phyloP scores from a whole-genome alignment of 345 rosid genomes.

The Geranium brycei region DNA sequence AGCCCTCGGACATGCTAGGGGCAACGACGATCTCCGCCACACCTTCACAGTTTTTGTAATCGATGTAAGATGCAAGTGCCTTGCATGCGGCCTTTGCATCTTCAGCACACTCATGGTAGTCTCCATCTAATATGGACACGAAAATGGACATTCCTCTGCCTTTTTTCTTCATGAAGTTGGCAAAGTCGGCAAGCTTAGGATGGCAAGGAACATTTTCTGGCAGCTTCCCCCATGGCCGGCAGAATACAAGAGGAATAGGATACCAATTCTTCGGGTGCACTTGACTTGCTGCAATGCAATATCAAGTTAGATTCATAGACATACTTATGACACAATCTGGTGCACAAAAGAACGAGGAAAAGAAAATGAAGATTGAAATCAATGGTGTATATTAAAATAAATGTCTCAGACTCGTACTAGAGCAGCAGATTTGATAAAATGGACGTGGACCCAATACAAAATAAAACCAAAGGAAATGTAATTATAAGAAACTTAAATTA shows the following conservation, averaged over 20 bases:
- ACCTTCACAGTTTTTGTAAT: slow-evolving; percentile 90
- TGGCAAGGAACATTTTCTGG: slow-evolving; percentile 99
- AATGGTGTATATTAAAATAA: neutral
- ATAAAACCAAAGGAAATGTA: neutral
- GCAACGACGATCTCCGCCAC: slow-evolving; percentile 99
- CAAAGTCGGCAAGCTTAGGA: slow-evolving; percentile 96
- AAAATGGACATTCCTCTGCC: slow-evolving; percentile 99
- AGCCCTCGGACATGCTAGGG: slow-evolving; percentile 93
- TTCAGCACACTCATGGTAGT: slow-evolving; percentile 91
- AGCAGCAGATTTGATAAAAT: neutral
- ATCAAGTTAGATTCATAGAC: neutral
- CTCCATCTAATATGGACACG: slow-evolving; percentile 78
- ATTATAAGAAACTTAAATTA: neutral
- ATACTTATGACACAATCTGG: neutral
- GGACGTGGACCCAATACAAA: neutral
- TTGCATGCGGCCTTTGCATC: slow-evolving; percentile 88
- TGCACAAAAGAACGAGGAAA: neutral
- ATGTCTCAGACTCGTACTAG: neutral
- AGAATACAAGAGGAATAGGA: slow-evolving; percentile 91
- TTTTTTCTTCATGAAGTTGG: slow-evolving; percentile 98
- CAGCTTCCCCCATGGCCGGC: slow-evolving; percentile 99
- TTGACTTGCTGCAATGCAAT: slow-evolving; percentile 64
- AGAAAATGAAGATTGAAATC: neutral
- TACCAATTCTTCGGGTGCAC: slow-evolving; percentile 99
- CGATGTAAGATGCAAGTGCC: slow-evolving; percentile 80